These are phyloP conservation scores for Toxoplasma gondii DNA, from an alignment of 169 alveolate genomes.

Conservation along the genomic window DNA sequence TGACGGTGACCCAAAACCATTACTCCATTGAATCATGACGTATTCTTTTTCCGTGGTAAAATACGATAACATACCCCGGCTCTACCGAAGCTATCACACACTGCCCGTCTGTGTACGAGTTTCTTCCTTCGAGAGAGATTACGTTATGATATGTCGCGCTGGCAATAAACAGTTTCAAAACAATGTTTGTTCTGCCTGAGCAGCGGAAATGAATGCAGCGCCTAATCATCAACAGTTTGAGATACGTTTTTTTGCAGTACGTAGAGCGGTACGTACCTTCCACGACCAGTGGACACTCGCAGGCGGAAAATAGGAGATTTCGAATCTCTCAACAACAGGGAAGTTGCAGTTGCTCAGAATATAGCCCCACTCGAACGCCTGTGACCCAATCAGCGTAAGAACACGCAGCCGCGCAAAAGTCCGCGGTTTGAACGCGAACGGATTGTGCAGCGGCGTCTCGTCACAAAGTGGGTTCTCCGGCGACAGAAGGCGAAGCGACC, in stretches of 20 bases:
- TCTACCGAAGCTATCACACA: too few species aligned
- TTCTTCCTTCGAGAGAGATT: too few species aligned
- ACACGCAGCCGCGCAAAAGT: conserved; percentile 6
- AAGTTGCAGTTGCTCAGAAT: conserved; percentile 45
- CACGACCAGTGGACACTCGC: conserved; percentile 45
- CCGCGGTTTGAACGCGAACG: conserved; percentile 46
- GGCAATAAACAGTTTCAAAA: too few species aligned
- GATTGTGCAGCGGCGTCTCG: conserved; percentile 57
- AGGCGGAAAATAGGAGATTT: conserved; percentile 18
- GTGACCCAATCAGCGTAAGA: conserved; percentile 23
- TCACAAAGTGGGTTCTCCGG: conserved; percentile 59
- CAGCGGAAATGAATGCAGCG: too few species aligned
- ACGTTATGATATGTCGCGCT: too few species aligned
- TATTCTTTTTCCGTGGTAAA: too few species aligned
- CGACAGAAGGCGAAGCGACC: conserved; percentile 30
- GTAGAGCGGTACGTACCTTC: conserved; percentile 3
- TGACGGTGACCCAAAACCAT: too few species aligned
- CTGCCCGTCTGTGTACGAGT: too few species aligned
- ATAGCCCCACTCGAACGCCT: conserved; percentile 33
- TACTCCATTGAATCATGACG: too few species aligned
- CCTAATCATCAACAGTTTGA: too few species aligned
- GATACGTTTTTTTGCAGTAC: not conserved
- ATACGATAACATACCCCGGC: too few species aligned
- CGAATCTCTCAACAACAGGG: conserved; percentile 20
- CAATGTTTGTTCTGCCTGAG: too few species aligned